Conservation (phyloP, 495 filamentous ascomycete species). For the Penicillium samsonianum region DNA sequence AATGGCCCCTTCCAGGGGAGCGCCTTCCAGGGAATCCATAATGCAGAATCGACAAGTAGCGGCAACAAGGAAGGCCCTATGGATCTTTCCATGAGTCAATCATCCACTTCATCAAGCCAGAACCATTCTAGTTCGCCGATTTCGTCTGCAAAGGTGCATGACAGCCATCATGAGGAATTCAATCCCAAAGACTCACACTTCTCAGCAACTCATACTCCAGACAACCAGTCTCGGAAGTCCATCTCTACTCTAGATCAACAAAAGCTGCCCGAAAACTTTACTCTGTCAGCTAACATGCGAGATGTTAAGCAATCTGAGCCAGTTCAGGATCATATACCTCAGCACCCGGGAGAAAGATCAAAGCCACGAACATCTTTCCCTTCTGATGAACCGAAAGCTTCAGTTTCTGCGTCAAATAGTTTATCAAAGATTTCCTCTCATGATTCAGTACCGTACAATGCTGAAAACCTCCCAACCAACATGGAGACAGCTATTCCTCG, state of each 20-base stretch:
- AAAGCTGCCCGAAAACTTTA: constrained; percentile 25
- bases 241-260: constrained; percentile 28
- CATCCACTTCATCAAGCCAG: constrained; percentile 36
- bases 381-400: constrained; percentile 34
- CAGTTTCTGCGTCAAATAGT: constrained; percentile 38
- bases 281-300: constrained; percentile 22
- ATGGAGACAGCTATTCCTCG: constrained; percentile 42
- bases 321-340: constrained; percentile 20
- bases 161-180: constrained; percentile 29
- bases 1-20: constrained; percentile 34
- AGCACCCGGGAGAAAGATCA: constrained; percentile 31
- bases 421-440: constrained; percentile 31
- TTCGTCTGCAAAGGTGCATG: constrained; percentile 33
- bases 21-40: constrained; percentile 31
- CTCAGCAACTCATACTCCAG: constrained; percentile 23
- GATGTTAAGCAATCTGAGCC: constrained; percentile 33
- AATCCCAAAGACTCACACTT: constrained; percentile 26
- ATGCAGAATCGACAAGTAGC: constrained; percentile 33
- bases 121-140: constrained; percentile 39
- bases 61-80: constrained; percentile 36
- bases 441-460: constrained; percentile 41
- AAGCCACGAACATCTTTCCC: constrained; percentile 44
- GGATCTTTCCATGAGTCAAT: constrained; percentile 31
- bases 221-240: constrained; percentile 28
- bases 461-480: constrained; percentile 44